These are phyloP conservation scores for Fraxinus angustifolia DNA, from an alignment of 305 asterid species.

Conservation along the genomic window DNA sequence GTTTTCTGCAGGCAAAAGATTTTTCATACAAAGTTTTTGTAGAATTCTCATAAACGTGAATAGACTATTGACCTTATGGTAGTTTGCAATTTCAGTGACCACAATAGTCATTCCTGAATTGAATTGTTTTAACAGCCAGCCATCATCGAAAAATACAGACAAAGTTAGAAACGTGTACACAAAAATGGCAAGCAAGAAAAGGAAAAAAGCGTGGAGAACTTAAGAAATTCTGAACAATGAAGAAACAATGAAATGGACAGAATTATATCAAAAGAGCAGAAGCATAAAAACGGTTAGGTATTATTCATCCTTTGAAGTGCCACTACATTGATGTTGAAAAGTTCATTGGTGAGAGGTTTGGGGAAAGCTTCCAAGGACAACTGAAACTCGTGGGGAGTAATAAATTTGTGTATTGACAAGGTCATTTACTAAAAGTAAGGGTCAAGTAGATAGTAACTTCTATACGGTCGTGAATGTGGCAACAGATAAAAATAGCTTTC, in stretches of 20 bases:
- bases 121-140: neutral
- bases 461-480: neutral
- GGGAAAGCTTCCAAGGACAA: neutral
- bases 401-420: neutral
- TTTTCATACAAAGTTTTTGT: neutral
- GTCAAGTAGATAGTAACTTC: neutral
- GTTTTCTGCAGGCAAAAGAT: neutral
- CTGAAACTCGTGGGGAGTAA: neutral
- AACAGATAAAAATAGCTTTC: neutral
- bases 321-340: neutral
- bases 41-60: neutral
- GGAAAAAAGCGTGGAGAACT: neutral
- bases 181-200: neutral
- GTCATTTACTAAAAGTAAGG: neutral
- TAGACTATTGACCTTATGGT: neutral
- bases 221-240: neutral
- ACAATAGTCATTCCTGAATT: neutral
- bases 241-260: neutral
- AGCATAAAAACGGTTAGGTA: neutral
- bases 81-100: neutral
- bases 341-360: neutral
- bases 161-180: constrained; percentile 1
- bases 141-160: neutral
- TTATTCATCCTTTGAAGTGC: neutral
- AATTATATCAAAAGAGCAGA: neutral